Percentiles rank a stretch among this genome's conserved stretches.
Evolutionary conservation across 148 eudicot genomes (phyloP).

Genomic region (Amaranthus palmeri): DNA sequence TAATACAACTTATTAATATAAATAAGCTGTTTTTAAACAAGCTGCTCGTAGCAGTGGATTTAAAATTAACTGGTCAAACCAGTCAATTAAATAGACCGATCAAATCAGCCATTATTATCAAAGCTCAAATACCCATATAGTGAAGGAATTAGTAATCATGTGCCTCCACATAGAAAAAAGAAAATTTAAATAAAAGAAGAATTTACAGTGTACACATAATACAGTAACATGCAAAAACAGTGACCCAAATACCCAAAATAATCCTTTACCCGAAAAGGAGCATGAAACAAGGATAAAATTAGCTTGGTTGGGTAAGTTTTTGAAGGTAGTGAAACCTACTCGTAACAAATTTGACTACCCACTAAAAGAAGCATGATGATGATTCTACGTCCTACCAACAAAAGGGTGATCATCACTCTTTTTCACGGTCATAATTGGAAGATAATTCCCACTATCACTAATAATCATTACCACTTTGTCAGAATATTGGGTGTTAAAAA

Average conservation of each 20-base stretch:
- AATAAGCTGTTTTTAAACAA: too few relatives aligned
- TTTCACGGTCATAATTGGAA: conserved; percentile 29
- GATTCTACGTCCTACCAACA: conserved; percentile 8
- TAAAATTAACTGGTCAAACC: too few relatives aligned
- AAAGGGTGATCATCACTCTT: conserved; percentile 20
- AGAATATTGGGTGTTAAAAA: too few relatives aligned
- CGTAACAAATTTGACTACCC: conserved; percentile 24
- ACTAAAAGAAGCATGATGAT: conserved; percentile 16
- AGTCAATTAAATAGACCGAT: too few relatives aligned
- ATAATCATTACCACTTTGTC: background rate
- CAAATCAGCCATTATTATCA: too few relatives aligned
- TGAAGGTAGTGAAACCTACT: conserved; percentile 21
- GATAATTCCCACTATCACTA: conserved; percentile 10
- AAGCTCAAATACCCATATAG: too few relatives aligned
- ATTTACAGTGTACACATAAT: conserved; percentile 13
- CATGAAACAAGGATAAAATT: background rate
- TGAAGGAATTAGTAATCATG: background rate
- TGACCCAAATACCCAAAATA: background rate
- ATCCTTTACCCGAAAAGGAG: conserved; percentile 8
- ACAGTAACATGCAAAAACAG: conserved; percentile 20
- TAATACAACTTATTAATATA: too few relatives aligned
- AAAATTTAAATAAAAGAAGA: background rate
- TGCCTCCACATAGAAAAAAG: conserved; percentile 15
- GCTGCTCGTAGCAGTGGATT: too few relatives aligned
- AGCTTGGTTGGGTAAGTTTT: conserved; percentile 17